phyloP scores from a whole-genome alignment of 306 rosid genomes.

The Sphenostylis stenocarpa region DNA sequence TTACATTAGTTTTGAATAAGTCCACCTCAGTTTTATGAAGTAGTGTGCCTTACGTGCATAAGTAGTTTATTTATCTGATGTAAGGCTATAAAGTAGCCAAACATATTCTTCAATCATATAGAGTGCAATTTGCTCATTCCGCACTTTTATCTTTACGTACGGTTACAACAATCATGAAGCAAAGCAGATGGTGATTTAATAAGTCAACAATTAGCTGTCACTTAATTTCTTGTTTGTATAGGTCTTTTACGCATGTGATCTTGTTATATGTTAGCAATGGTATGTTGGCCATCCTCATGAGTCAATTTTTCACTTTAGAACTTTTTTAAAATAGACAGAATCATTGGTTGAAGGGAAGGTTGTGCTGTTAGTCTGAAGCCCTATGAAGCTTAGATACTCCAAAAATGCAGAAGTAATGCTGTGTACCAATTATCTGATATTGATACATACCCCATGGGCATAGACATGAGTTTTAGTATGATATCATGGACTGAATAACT shows the following conservation, averaged over 20 bases:
- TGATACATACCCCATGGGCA: neutral
- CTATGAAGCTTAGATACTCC: neutral
- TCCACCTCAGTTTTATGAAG: too few relatives aligned
- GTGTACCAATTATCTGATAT: neutral
- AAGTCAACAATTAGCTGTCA: neutral
- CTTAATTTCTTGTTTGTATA: neutral
- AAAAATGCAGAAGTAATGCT: neutral
- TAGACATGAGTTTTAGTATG: neutral
- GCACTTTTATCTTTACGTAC: too few relatives aligned
- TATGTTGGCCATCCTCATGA: neutral
- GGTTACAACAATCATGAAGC: neutral
- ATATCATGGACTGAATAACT: too few relatives aligned
- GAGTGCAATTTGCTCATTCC: too few relatives aligned
- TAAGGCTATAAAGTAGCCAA: too few relatives aligned
- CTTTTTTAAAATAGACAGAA: neutral
- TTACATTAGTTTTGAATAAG: too few relatives aligned
- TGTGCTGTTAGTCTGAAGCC: conserved; percentile 8
- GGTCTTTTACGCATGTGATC: neutral
- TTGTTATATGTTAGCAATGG: neutral
- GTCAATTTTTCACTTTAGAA: neutral
- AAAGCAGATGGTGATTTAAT: neutral
- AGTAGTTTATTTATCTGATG: too few relatives aligned
- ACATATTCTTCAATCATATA: too few relatives aligned
- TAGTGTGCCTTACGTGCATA: too few relatives aligned
- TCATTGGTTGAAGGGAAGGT: neutral